Percentiles rank a stretch among this genome's conserved stretches.
Conservation (phyloP, 108 stramenopile species). For the Poteriospumella lacustris region DNA sequence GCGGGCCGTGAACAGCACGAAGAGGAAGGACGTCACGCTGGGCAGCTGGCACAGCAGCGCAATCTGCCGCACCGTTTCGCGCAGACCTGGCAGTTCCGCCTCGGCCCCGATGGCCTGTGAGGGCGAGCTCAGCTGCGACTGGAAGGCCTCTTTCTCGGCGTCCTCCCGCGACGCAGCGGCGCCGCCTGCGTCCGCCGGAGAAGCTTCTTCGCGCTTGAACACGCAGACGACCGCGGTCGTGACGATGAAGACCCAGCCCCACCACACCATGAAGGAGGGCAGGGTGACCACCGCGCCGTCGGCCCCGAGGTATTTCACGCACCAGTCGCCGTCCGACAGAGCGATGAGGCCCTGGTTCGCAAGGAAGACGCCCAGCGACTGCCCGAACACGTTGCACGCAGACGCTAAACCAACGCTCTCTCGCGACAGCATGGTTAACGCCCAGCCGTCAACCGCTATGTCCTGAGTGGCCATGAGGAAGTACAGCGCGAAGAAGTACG, state of each 20-base stretch:
- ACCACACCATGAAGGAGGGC: slow-evolving; percentile 76
- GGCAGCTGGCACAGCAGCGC: slow-evolving; percentile 75
- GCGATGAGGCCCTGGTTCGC: slow-evolving; percentile 92
- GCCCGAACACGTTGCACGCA: slow-evolving; percentile 90
- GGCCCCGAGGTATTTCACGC: slow-evolving; percentile 58
- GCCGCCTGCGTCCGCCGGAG: slow-evolving; percentile 60
- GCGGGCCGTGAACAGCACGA: slow-evolving; percentile 70
- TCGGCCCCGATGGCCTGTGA: slow-evolving; percentile 28
- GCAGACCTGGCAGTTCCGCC: not conserved
- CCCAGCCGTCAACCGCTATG: slow-evolving; percentile 99
- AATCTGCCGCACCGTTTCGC: slow-evolving; percentile 59
- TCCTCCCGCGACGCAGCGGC: slow-evolving; percentile 74
- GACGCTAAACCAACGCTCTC: slow-evolving; percentile 88
- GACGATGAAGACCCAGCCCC: slow-evolving; percentile 82
- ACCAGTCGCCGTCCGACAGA: slow-evolving; percentile 79
- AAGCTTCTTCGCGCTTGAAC: slow-evolving; percentile 70
- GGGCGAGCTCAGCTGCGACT: slow-evolving; percentile 28
- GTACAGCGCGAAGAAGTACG: slow-evolving; percentile 88
- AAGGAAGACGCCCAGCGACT: slow-evolving; percentile 90
- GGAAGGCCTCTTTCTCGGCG: slow-evolving; percentile 40
- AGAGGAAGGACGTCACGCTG: slow-evolving; percentile 68
- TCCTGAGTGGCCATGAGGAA: slow-evolving; percentile 98
- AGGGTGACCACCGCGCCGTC: slow-evolving; percentile 61
- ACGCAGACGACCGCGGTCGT: slow-evolving; percentile 79
- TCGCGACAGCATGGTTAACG: slow-evolving; percentile 91